phyloP scores from a whole-genome alignment of 2,329 filamentous ascomycete species.

The Alternaria triticina region DNA sequence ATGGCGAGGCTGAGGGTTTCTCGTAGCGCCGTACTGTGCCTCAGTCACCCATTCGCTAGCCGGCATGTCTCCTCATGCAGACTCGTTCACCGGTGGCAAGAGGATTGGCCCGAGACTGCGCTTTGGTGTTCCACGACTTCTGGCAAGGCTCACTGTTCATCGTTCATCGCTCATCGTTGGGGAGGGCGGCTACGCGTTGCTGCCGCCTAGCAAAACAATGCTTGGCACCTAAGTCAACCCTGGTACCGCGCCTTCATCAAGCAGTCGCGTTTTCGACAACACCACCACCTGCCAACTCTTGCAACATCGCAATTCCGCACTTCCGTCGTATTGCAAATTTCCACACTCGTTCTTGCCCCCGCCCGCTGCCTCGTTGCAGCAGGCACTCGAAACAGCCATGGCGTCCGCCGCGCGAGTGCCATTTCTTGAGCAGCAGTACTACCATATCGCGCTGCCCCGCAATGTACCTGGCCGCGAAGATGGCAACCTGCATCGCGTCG shows the following conservation, averaged over 20 bases:
- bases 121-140: background rate
- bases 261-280: background rate
- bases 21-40: background rate
- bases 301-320: background rate
- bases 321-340: background rate
- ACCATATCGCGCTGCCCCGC: slow-evolving; percentile 50
- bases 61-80: background rate
- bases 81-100: background rate
- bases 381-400: slow-evolving; percentile 20
- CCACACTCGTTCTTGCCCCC: background rate
- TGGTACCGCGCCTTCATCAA: background rate
- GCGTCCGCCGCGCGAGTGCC: slow-evolving; percentile 7
- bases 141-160: slow-evolving; percentile 3
- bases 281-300: background rate
- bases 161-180: background rate
- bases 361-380: slow-evolving; percentile 7
- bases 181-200: background rate
- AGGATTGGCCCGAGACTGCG: background rate
- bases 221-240: background rate
- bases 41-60: background rate
- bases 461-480: slow-evolving; percentile 48
- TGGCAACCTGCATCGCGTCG: slow-evolving; percentile 29
- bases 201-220: background rate
- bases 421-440: slow-evolving; percentile 37
- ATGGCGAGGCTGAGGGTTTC: background rate